A percentile compares a stretch with the other conserved stretches of the same genome.
Conservation (phyloP, 495 filamentous ascomycete genomes). For the Pyrenula massariospora region DNA sequence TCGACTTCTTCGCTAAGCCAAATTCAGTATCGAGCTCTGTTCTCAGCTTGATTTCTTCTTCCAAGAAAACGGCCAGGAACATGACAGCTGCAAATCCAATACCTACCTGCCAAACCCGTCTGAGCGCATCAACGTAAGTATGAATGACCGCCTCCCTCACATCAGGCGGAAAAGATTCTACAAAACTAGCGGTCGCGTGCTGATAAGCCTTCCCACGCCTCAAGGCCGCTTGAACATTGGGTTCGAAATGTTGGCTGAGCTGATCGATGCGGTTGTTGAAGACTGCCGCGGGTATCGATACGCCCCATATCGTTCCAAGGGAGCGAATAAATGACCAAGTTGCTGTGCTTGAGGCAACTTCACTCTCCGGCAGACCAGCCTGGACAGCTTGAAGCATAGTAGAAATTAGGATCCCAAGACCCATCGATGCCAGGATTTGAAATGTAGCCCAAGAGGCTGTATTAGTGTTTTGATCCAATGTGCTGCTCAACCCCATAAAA, state of each 20-base stretch:
- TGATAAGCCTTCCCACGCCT: slow-evolving; percentile 1
- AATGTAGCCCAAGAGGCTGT: slow-evolving; percentile 16
- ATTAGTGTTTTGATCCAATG: slow-evolving; percentile 12
- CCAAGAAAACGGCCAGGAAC: slow-evolving; percentile 6
- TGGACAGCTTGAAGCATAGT: slow-evolving; percentile 26
- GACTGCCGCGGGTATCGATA: slow-evolving; percentile 34
- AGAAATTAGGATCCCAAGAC: slow-evolving; percentile 17
- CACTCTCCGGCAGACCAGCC: slow-evolving; percentile 21
- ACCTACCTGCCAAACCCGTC: slow-evolving; percentile 2
- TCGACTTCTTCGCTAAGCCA: not conserved
- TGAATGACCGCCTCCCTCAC: not conserved
- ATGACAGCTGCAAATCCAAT: slow-evolving; percentile 1
- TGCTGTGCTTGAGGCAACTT: slow-evolving; percentile 28
- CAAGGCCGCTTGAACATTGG: not conserved
- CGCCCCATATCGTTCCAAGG: slow-evolving; percentile 39
- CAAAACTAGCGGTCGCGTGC: slow-evolving; percentile 1
- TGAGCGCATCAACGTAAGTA: slow-evolving; percentile 2
- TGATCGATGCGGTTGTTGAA: slow-evolving; percentile 30
- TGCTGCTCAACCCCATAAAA: slow-evolving; percentile 26
- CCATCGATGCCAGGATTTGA: slow-evolving; percentile 20
- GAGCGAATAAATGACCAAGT: slow-evolving; percentile 34
- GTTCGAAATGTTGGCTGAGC: not conserved
- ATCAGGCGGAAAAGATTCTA: not conserved
- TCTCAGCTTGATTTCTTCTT: slow-evolving; percentile 1
- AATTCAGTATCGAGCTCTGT: slow-evolving; percentile 1